These are phyloP conservation scores for Kwoniella sp. DNA, from an alignment of 768 basidiomycete species.

Conservation along the genomic window DNA sequence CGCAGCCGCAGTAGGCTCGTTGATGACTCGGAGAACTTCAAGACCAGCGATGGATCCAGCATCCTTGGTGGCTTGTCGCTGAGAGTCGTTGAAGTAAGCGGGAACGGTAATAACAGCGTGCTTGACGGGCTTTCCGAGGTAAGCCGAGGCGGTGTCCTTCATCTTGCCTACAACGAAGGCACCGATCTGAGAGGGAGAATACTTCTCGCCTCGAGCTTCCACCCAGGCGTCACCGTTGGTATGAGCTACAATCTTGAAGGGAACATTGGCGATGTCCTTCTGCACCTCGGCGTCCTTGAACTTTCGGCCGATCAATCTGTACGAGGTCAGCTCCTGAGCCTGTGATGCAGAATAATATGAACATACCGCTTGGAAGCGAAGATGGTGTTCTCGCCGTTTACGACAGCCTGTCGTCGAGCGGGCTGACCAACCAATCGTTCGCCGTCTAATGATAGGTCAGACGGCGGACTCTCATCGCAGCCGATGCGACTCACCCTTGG, in stretches of 20 bases:
- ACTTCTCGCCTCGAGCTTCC: slow-evolving; percentile 76
- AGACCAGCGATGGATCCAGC: slow-evolving; percentile 97
- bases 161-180: slow-evolving; percentile 62
- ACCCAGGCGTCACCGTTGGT: slow-evolving; percentile 60
- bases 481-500: slow-evolving; percentile 56
- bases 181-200: slow-evolving; percentile 56
- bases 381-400: slow-evolving; percentile 89
- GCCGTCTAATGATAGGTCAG: slow-evolving; percentile 57
- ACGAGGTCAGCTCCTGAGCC: slow-evolving; percentile 3
- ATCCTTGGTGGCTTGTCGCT: slow-evolving; percentile 97
- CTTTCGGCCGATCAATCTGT: slow-evolving; percentile 71
- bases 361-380: slow-evolving; percentile 58
- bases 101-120: slow-evolving; percentile 94
- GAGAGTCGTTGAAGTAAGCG: slow-evolving; percentile 99
- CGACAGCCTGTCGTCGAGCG: slow-evolving; percentile 94
- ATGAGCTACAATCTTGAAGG: slow-evolving; percentile 61
- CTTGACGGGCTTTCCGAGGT: slow-evolving; percentile 87
- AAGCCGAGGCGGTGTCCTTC: slow-evolving; percentile 92
- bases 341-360: background rate
- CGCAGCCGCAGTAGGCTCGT: slow-evolving; percentile 97
- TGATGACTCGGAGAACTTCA: slow-evolving; percentile 96
- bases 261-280: slow-evolving; percentile 66
- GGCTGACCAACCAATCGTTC: slow-evolving; percentile 94
- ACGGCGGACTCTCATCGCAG: background rate
- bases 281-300: slow-evolving; percentile 90